A percentile compares a stretch with the other conserved stretches of the same genome.
These are phyloP conservation scores for Lachnellula cervina DNA, from an alignment of 2,329 filamentous ascomycete species.

Conservation along the genomic window DNA sequence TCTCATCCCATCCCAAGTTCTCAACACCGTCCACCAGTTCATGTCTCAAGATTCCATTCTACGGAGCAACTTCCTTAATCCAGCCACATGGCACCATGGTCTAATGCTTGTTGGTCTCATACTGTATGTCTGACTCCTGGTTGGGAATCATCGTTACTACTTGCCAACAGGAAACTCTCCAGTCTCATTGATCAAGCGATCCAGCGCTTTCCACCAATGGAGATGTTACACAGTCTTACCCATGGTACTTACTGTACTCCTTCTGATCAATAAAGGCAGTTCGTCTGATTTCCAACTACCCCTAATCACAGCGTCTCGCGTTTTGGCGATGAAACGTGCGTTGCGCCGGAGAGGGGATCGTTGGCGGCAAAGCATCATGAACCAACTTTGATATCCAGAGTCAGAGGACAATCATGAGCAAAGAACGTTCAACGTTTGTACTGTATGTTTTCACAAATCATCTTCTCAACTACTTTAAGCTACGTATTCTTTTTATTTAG, in stretches of 20 bases:
- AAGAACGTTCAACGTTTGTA: neutral
- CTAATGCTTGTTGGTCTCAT: neutral
- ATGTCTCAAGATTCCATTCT: no score
- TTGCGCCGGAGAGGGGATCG: neutral
- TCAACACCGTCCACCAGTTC: no score
- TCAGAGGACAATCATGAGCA: neutral
- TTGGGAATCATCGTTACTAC: conserved; percentile 5
- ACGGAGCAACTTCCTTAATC: no score
- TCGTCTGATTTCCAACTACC: conserved; percentile 1
- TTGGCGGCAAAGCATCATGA: neutral
- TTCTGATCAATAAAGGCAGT: neutral
- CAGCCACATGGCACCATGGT: no score
- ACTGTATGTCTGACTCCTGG: neutral
- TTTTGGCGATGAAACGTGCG: conserved; percentile 2
- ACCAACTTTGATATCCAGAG: neutral
- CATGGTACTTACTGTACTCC: neutral
- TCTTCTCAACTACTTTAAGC: neutral
- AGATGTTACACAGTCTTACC: neutral
- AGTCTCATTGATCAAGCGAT: neutral
- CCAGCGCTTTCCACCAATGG: conserved; percentile 1
- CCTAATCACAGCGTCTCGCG: conserved; percentile 1
- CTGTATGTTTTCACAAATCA: neutral
- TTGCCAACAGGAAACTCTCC: neutral
- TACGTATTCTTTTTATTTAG: neutral
- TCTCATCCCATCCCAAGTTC: no score